Evolutionary conservation across 345 rosid genomes (phyloP).

Genomic region (Syzygium aqueum): DNA sequence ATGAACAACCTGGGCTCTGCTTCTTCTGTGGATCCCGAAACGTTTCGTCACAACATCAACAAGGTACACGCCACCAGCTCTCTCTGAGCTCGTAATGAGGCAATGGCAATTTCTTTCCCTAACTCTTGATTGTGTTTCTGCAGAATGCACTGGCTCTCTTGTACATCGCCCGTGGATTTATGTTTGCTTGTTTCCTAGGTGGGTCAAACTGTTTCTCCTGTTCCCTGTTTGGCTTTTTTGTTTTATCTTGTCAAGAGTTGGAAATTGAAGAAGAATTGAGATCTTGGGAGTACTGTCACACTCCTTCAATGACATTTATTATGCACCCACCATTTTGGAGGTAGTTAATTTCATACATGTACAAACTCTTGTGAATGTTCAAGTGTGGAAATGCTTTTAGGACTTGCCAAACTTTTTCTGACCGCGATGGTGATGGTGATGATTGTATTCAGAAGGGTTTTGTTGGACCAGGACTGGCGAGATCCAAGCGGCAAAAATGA

Average conservation of each 20-base stretch:
- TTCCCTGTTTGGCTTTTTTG: neutral
- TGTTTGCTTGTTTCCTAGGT: conserved; percentile 81
- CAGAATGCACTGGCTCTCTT: conserved; percentile 11
- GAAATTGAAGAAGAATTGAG: neutral
- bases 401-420: neutral
- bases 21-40: conserved; percentile 8
- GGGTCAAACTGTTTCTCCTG: neutral
- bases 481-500: conserved; percentile 12
- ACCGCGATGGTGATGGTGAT: neutral
- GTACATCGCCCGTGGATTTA: conserved; percentile 64
- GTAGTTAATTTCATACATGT: neutral
- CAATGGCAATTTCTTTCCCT: neutral
- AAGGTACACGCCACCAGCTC: conserved; percentile 23
- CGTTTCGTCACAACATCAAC: conserved; percentile 33
- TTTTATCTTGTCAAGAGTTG: neutral
- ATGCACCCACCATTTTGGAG: neutral
- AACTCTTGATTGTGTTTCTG: neutral
- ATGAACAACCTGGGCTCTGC: conserved; percentile 62
- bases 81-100: neutral
- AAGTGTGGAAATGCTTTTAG: neutral
- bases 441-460: neutral
- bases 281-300: neutral
- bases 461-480: conserved; percentile 12
- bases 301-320: neutral
- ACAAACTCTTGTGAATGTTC: neutral